Base-by-base conservation (phyloP, 2,329 filamentous ascomycete species). In the Aspergillus sp. region DNA sequence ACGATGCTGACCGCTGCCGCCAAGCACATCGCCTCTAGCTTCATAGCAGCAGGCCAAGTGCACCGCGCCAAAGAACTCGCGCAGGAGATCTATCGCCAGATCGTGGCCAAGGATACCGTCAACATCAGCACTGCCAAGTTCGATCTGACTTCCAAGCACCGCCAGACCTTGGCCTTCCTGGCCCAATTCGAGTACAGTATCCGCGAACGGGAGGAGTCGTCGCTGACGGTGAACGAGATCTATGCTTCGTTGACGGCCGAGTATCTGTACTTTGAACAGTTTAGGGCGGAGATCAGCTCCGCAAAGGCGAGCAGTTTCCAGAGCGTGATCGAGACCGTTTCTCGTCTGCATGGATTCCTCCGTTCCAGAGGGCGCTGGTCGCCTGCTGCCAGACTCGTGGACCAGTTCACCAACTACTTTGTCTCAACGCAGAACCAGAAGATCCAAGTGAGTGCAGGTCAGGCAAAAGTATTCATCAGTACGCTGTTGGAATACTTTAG, bases 141-240 rank as follows among this genome's bases (percentile, higher is more conserved):
- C 33, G 62, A 71, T 41, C 49, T 71, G 5, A 59, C 66, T 1
- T 56, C 59, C 1, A 62, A 61, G 44, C 60, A 60, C 7, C 67
- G 63, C n/a, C 59, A 65, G 42, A 63, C 60, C 43, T 59, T 70
- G 12, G 67, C 70, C 9, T 76, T 75, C 63, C 56, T 76, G 17
- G 73, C 73, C 15, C 70, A 74, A 47, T 59, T 75, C 1, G 69
- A 75, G 54, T 68, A 73, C 53, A 67, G 58, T 43, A 59, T 70
- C 13, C 60, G 57, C 27, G 55, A 62, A 33, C 59, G 33, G 17
- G 43, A 48, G 5, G 25, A 51, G 41, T 45, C 52, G 37, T 60
- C 59, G 2, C 52, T 58, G 42, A 67, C 67, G 4, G 53, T 74
- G 10, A 70, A 66, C 12, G 70, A 74, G 44, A 69, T 70, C 39